These are phyloP conservation scores for Aspergillus sclerotioniger DNA, from an alignment of 495 filamentous ascomycete species.

Conservation along the genomic window DNA sequence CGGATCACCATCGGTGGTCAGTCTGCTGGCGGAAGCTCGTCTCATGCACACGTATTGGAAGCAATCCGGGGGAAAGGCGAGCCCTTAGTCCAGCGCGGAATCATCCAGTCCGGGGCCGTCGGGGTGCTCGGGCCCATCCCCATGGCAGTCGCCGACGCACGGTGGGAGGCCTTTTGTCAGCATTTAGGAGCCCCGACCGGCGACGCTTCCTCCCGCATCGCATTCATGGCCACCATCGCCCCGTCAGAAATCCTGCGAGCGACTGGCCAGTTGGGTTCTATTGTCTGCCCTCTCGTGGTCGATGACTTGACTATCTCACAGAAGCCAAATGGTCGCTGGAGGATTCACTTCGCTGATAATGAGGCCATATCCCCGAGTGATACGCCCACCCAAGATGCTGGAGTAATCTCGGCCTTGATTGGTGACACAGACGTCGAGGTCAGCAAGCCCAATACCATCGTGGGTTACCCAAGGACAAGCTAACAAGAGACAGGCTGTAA, in stretches of 20 bases:
- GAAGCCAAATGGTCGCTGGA: background rate
- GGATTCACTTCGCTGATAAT: background rate
- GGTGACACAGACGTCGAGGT: background rate
- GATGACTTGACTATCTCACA: slow-evolving; percentile 1
- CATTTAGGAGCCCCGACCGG: background rate
- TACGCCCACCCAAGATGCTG: background rate
- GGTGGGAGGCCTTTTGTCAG: slow-evolving; percentile 2
- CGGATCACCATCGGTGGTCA: slow-evolving; percentile 29
- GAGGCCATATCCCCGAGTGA: background rate
- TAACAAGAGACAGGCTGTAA: background rate
- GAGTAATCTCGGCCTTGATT: background rate
- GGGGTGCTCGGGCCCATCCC: slow-evolving; percentile 2
- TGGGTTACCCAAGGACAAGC: background rate
- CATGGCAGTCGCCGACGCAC: background rate
- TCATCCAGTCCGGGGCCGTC: slow-evolving; percentile 6
- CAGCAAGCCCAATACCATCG: background rate
- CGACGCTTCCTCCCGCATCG: background rate
- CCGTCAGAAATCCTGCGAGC: background rate
- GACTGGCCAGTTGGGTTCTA: background rate
- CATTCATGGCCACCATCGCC: background rate
- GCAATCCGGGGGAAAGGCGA: background rate
- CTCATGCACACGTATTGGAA: slow-evolving; percentile 4
- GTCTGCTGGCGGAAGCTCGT: slow-evolving; percentile 21
- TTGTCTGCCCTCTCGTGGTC: background rate
- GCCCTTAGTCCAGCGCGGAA: slow-evolving; percentile 1